Conservation (phyloP, 148 eudicot genomes). For the Camellia lanceoleosa region DNA sequence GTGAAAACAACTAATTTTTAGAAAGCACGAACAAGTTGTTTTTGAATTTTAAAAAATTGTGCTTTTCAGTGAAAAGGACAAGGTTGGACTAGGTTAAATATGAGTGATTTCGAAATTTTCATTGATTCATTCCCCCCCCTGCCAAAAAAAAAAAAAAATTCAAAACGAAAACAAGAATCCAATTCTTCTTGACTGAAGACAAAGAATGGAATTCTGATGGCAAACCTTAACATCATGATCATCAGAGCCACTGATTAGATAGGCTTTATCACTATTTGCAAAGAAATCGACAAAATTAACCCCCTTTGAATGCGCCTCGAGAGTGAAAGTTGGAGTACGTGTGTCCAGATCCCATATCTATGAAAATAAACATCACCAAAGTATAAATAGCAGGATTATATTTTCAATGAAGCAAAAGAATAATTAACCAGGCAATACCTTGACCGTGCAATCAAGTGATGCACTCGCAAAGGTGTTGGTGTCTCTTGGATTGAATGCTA, state of each 20-base stretch:
- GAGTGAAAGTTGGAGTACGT: conserved; percentile 49
- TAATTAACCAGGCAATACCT: conserved; percentile 36
- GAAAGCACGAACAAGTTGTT: no score
- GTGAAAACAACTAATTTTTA: no score
- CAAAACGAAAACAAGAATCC: no score
- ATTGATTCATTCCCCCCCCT: no score
- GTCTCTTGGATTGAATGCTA: conserved; percentile 71
- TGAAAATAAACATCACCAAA: not conserved
- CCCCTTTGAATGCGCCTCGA: conserved; percentile 68
- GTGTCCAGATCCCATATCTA: conserved; percentile 75
- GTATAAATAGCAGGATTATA: not conserved
- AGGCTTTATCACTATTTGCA: conserved; percentile 51
- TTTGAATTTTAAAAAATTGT: no score
- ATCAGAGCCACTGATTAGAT: conserved; percentile 70
- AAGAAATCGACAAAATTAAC: conserved; percentile 68
- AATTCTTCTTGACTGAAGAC: not conserved
- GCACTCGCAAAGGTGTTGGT: conserved; percentile 72
- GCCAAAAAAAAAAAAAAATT: no score
- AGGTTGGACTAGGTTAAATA: no score
- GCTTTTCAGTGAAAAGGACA: no score
- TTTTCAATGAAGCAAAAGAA: no score
- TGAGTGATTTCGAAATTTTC: no score
- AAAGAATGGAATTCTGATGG: not conserved
- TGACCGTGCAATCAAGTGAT: conserved; percentile 72
- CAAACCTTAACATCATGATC: conserved; percentile 62